These are phyloP conservation scores for Amylocystis lapponica DNA, from an alignment of 768 basidiomycete genomes.

Conservation along the genomic window DNA sequence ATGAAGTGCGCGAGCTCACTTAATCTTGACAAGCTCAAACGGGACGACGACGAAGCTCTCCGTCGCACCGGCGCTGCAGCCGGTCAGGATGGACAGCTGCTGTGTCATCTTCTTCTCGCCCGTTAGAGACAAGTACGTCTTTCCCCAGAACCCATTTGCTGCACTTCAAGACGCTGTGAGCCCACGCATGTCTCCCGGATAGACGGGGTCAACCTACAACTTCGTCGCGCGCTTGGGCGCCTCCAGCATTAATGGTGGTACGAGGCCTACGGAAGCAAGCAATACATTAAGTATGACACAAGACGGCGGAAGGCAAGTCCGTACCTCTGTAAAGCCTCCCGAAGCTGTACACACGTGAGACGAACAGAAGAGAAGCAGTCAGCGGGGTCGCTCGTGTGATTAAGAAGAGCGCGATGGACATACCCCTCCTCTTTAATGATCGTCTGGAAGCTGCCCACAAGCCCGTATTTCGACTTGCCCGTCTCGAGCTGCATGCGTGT, in stretches of 20 bases:
- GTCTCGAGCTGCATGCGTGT: constrained; percentile 97
- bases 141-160: constrained; percentile 95
- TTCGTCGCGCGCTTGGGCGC: constrained; percentile 98
- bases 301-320: constrained; percentile 3
- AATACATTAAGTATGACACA: not conserved
- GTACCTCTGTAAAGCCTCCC: constrained; percentile 87
- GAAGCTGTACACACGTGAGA: constrained; percentile 36
- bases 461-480: constrained; percentile 67
- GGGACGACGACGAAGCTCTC: constrained; percentile 95
- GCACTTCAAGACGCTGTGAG: constrained; percentile 40
- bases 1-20: constrained; percentile 31
- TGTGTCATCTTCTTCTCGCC: constrained; percentile 88
- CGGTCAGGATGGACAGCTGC: constrained; percentile 80
- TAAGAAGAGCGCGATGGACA: too few relatives aligned
- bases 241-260: constrained; percentile 93
- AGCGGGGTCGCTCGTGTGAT: constrained; percentile 13
- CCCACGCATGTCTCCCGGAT: too few relatives aligned
- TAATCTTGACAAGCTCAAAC: constrained; percentile 93
- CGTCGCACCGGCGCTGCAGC: constrained; percentile 91
- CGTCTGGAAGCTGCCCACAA: constrained; percentile 75
- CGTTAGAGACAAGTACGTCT: constrained; percentile 52
- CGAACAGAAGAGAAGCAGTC: constrained; percentile 4
- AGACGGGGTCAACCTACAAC: constrained; percentile 53
- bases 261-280: constrained; percentile 64
- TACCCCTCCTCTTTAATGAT: constrained; percentile 93